Evolutionary conservation across 1,139 yeast genomes (phyloP).

Genomic region (Candida pseudocylindracea): DNA sequence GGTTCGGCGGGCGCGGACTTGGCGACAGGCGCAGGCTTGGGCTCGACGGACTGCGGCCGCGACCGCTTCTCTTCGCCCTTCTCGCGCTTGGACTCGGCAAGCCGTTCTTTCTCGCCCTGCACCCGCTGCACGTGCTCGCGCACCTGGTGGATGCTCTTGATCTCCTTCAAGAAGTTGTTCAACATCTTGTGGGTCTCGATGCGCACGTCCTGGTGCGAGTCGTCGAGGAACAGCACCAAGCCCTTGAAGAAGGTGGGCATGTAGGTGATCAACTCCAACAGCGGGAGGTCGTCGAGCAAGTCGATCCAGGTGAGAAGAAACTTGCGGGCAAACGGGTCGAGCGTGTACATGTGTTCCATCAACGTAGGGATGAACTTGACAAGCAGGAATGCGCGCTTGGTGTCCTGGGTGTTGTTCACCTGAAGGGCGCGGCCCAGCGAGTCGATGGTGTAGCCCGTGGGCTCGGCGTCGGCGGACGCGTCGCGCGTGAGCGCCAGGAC

Average conservation of each 20-base stretch:
- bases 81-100: neutral
- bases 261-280: constrained; percentile 67
- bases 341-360: constrained; percentile 76
- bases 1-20: too few relatives aligned
- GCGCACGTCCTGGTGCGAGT: constrained; percentile 72
- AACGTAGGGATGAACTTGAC: constrained; percentile 79
- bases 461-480: constrained; percentile 7
- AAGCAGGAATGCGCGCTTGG: constrained; percentile 59
- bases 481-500: constrained; percentile 35
- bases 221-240: constrained; percentile 56
- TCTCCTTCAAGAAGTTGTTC: constrained; percentile 59
- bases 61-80: too few relatives aligned
- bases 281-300: constrained; percentile 79
- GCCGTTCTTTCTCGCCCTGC: constrained; percentile 5
- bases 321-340: constrained; percentile 82
- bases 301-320: constrained; percentile 88
- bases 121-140: constrained; percentile 23
- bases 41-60: too few relatives aligned
- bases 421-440: constrained; percentile 38
- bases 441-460: constrained; percentile 19
- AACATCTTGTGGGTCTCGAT: constrained; percentile 65
- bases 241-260: constrained; percentile 85
- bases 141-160: constrained; percentile 49
- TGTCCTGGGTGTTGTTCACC: constrained; percentile 36
- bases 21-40: too few relatives aligned